Conservation (phyloP, 257 asterid species). For the Penstemon barbatus region DNA sequence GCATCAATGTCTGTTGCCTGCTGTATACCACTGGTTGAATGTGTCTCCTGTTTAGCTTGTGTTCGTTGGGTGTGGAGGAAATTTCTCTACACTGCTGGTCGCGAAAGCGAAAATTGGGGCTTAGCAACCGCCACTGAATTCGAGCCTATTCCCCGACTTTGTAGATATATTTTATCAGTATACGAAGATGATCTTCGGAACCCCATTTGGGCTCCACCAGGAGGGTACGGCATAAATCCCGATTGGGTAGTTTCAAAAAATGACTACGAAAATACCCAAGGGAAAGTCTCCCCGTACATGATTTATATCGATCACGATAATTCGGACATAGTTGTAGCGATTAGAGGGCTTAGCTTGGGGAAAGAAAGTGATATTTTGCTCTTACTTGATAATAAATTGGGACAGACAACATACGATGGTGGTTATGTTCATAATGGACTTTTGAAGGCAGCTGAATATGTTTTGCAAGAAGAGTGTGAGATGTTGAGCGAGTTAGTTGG, state of each 20-base stretch:
- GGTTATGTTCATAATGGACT: conserved; percentile 97
- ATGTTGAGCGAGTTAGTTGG: conserved; percentile 56
- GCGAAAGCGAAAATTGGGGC: conserved; percentile 94
- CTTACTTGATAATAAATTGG: conserved; percentile 79
- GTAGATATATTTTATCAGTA: conserved; percentile 68
- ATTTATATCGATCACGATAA: conserved; percentile 79
- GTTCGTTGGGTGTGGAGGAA: conserved; percentile 97
- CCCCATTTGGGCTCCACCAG: conserved; percentile 81
- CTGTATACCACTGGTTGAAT: conserved; percentile 87
- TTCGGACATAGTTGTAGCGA: conserved; percentile 61
- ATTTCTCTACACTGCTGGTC: conserved; percentile 83
- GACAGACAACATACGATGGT: conserved; percentile 90
- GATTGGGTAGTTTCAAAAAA: conserved; percentile 65
- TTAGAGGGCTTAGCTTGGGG: conserved; percentile 89
- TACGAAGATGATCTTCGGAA: conserved; percentile 78
- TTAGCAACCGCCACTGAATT: conserved; percentile 80
- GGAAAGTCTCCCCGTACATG: conserved; percentile 80
- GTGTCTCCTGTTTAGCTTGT: conserved; percentile 91
- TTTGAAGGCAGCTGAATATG: conserved; percentile 83
- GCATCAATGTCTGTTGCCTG: conserved; percentile 87
- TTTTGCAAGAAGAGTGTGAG: conserved; percentile 66
- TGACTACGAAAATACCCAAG: conserved; percentile 56
- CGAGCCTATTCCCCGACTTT: conserved; percentile 79
- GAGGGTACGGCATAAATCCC: conserved; percentile 82
- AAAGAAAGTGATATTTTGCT: conserved; percentile 78